Conservation (phyloP, 805 yeast genomes). For the Huiozyma naganishii region DNA sequence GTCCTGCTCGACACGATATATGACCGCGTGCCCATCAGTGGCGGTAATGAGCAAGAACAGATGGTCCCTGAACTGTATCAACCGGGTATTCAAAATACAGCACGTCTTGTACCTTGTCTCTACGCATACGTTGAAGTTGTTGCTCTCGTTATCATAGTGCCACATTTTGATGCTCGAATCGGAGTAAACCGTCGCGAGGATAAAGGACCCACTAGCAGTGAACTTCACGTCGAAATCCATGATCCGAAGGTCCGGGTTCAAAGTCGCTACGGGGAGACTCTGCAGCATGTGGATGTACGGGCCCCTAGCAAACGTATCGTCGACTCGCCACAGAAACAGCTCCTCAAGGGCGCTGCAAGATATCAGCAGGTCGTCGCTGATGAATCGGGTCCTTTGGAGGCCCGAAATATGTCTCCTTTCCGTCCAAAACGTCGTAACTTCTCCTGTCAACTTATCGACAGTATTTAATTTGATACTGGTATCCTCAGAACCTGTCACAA, state of each 20-base stretch:
- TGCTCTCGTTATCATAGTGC: slow-evolving; percentile 33
- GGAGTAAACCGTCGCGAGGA: slow-evolving; percentile 65
- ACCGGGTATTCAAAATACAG: slow-evolving; percentile 57
- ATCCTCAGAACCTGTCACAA: slow-evolving; percentile 84
- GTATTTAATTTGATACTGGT: slow-evolving; percentile 58
- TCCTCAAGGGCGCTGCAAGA: slow-evolving; percentile 83
- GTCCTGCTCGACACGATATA: slow-evolving; percentile 42
- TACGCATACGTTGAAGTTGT: slow-evolving; percentile 34
- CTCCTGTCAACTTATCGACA: slow-evolving; percentile 29
- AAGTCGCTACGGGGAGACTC: slow-evolving; percentile 43
- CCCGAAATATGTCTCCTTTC: slow-evolving; percentile 83
- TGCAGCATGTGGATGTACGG: slow-evolving; percentile 42
- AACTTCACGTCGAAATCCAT: slow-evolving; percentile 66
- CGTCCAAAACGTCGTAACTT: slow-evolving; percentile 42
- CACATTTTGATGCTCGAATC: slow-evolving; percentile 69
- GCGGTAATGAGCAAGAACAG: slow-evolving; percentile 46
- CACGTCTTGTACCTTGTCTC: slow-evolving; percentile 55
- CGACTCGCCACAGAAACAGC: slow-evolving; percentile 65
- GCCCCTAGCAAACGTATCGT: slow-evolving; percentile 22
- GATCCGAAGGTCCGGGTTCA: slow-evolving; percentile 73
- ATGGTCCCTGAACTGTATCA: slow-evolving; percentile 28
- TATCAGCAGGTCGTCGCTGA: slow-evolving; percentile 38
- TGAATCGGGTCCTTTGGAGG: slow-evolving; percentile 58
- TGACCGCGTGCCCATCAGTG: slow-evolving; percentile 70
- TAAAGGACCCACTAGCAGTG: slow-evolving; percentile 19